A percentile compares a stretch with the other conserved stretches of the same genome.
Evolutionary conservation across 169 alveolate species (phyloP).

Genomic region (Babesia sp.): DNA sequence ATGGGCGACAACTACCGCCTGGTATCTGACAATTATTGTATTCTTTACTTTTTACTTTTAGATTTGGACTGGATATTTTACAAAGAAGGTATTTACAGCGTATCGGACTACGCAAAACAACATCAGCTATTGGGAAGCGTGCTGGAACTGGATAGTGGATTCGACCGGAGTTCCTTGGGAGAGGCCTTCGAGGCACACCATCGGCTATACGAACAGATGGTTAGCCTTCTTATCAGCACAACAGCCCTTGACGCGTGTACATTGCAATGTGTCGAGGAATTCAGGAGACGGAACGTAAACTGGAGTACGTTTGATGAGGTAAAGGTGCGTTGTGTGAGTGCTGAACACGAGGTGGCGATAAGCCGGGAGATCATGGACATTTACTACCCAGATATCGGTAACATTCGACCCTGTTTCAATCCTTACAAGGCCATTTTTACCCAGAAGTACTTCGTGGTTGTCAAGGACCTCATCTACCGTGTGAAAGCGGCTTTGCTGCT

Average conservation of each 20-base stretch:
- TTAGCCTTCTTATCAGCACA: not conserved
- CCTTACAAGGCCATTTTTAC: constrained; percentile 50
- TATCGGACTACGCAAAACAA: constrained; percentile 15
- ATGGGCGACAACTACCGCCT: constrained; percentile 15
- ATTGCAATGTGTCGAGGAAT: constrained; percentile 11
- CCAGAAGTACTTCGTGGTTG: constrained; percentile 14
- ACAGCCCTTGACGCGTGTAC: not conserved
- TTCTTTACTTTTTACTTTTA: constrained; percentile 21
- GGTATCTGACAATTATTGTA: constrained; percentile 9
- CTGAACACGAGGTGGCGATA: constrained; percentile 16
- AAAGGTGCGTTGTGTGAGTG: constrained; percentile 5
- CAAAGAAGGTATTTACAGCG: constrained; percentile 22
- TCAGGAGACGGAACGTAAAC: not conserved
- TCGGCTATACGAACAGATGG: constrained; percentile 30
- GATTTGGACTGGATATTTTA: constrained; percentile 50
- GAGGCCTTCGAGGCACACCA: constrained; percentile 39
- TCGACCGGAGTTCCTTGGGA: not conserved
- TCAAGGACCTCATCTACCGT: constrained; percentile 40
- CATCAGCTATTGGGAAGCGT: constrained; percentile 19
- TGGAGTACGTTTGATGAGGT: constrained; percentile 30
- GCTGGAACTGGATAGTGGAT: not conserved
- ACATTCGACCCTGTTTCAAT: constrained; percentile 1
- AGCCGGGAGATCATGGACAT: constrained; percentile 28
- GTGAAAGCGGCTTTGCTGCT: constrained; percentile 18
- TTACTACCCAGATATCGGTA: constrained; percentile 13